Base-by-base conservation (phyloP, 2,329 filamentous ascomycete genomes). In the Thelonectria olida region DNA sequence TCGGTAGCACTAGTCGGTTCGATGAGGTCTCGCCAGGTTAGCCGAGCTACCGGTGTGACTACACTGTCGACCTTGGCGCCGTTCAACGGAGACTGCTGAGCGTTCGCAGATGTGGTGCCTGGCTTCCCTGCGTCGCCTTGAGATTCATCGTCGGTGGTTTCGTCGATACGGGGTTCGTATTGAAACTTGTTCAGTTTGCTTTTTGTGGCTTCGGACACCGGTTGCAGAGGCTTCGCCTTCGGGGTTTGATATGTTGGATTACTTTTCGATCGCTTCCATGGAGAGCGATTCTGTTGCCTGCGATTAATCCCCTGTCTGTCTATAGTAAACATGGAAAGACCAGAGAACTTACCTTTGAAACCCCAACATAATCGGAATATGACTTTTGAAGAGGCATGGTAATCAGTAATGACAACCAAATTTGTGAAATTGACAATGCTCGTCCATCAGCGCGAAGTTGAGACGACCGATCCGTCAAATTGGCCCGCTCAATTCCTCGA, bases 131-230 rank as follows among this genome's bases (percentile, higher is more conserved):
- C 62, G 9, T 67, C 66, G 12, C 64, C n/a, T n/a, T n/a, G 55
- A n/a, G 60, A 36, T n/a, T 61, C 56, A 5, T 68, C 66, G 22
- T 65, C 42, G 15, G 41, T 36, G 7, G 59, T 48, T 19, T 68
- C 69, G 13, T 69, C 65, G 23, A 67, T 57, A 12, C 61, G 52
- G 2, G 70, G 63, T 7, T 77, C 73, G 13, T 81, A 78, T 52
- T 81, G 78, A 64, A 87, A 89, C 57, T 85, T 85, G 70, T 83
- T 84, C 28, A 90, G 79, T 69, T 89, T 90, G 64, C 79, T 85
- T 71, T 86, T 89, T 10, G 88, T 88, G 8, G 79, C 80, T 28
- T 85, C 81, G 38, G 88, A 89, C 12, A 88, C 79, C 17, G 83
- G 81, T 28, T 81, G 78, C 7, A 83, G 73, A 38, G 81, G 73